Base-by-base conservation (phyloP, 352 stramenopile genomes). In the Pythium sukuiense region DNA sequence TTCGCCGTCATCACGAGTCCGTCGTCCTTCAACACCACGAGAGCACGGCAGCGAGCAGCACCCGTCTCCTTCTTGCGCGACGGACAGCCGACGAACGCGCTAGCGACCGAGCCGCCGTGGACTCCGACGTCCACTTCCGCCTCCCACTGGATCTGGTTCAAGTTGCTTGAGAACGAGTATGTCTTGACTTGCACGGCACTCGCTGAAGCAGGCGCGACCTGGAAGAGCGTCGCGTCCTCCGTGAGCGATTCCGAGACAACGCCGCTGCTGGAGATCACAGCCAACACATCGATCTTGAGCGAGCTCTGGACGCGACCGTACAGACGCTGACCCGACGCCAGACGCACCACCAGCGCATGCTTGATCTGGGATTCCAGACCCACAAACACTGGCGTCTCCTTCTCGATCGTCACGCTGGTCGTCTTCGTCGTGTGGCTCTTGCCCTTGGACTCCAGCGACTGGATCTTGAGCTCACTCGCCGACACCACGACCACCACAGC, bases 11-110 rank as follows among this genome's bases (percentile, higher is more conserved):
- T 87, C 27, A 92, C 65, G 14, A 95, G 62, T 1, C 74, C 83
- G 24, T 93, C 84, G 37, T 93, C 85, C 45, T 88, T 74, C 63
- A 93, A 77, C 41, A 91, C 78, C n/a, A 91, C 35, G 14, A 92
- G 59, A 37, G 76, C 82, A 60, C 68, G 78, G 67, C 84, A 93
- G 32, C 70, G 77, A n/a, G 66, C 67, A 11, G 39, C 57, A 6
- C 54, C 60, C 9, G 67, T 59, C 35, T 89, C 80, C 49, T 89
- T 89, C 69, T 88, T 90, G 20, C 76, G 76, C 46, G 74, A 76
- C 4, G 77, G 72, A 35, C 85, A 91, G 33, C 72, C 80, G 6
- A 83, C 71, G 63, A 92, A 92, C 0, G 70, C 83, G 27, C 69
- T 63, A 6, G 71, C 68, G 24, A 94, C 66, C 27, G 75, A 74